Percentiles rank a stretch among this genome's conserved stretches.
Conservation (phyloP, 345 rosid genomes). For the Camelina laxa region DNA sequence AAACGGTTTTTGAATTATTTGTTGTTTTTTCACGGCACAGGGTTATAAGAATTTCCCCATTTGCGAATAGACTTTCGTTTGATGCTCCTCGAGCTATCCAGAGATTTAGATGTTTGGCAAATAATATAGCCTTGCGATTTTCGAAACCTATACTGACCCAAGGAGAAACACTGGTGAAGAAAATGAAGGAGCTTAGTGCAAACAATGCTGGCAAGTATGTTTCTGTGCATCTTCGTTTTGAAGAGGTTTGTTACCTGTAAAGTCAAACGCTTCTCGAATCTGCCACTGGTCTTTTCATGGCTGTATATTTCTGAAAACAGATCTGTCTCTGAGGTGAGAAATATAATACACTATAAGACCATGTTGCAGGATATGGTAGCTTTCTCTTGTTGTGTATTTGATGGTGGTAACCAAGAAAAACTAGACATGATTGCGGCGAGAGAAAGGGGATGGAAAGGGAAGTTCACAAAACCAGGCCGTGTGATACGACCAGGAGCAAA, state of each 20-base stretch:
- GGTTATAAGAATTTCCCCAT: constrained; percentile 95
- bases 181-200: constrained; percentile 87
- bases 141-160: constrained; percentile 69
- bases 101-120: constrained; percentile 86
- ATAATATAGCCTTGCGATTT: constrained; percentile 86
- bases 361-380: constrained; percentile 95
- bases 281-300: constrained; percentile 14
- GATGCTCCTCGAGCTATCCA: constrained; percentile 93
- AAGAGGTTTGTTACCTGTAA: constrained; percentile 71
- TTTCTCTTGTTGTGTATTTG: constrained; percentile 97
- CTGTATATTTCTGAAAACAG: constrained; percentile 17
- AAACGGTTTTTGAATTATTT: constrained; percentile 5
- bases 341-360: constrained; percentile 21
- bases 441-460: constrained; percentile 97
- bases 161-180: constrained; percentile 81
- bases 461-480: constrained; percentile 95
- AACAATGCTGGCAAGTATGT: constrained; percentile 80
- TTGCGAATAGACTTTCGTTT: constrained; percentile 94
- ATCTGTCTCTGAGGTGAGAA: constrained; percentile 6
- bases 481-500: constrained; percentile 93
- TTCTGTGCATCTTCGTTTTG: constrained; percentile 96
- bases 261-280: constrained; percentile 13
- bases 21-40: constrained; percentile 46
- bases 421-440: constrained; percentile 88
- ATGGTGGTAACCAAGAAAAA: constrained; percentile 87